Evolutionary conservation across 148 eudicot genomes (phyloP), one percentile per base, ranked within the genome.

Genomic region (Oxyria digyna): DNA sequence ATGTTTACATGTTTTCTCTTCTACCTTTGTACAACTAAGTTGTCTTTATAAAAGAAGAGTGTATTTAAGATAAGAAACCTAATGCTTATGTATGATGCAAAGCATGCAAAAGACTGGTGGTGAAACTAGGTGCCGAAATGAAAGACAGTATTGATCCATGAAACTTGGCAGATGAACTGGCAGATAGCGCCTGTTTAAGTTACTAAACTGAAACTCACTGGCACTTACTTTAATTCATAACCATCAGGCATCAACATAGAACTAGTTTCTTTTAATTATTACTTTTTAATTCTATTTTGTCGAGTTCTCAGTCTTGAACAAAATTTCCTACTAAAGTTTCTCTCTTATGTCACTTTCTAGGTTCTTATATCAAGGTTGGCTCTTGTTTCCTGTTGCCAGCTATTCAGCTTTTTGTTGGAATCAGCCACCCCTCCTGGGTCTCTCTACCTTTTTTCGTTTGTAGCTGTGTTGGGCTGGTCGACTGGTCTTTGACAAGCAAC

Each of bases 401-500:
- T 13, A 74, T 93, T 75, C 96, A 93, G 71, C 81, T 93, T 76
- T 76, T 85, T 57, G 89, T 77, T 59, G 98, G 96, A 71, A 93
- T 93, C 67, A 90, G 98, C 85, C 79, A 78, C 74, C 96, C 95
- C 42, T 89, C 98, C 80, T 93, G 98, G 98, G 84, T 85, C 59
- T 93, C 97, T 70, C 77, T 93, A 71, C 95, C 94, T 26, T 91
- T 91, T 71, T 85, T 91, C 54, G 76, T 91, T 43, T 87, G 97
- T 83, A 88, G 97, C 86, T 94, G 99, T 72, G 75, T 94, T 49
- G 91, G 97, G 57, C 89, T 94, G 62, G 97, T 94, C 38, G 89
- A 94, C 76, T 94, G 97, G 99, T 94, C 99, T 62, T 75, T 94
- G 75, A 94, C 99, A 24, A 94, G 96, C 88, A 94, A 94, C 81